Base-by-base conservation (phyloP, 371 early-diverging fungal species). In the Synchytrium microbalum region DNA sequence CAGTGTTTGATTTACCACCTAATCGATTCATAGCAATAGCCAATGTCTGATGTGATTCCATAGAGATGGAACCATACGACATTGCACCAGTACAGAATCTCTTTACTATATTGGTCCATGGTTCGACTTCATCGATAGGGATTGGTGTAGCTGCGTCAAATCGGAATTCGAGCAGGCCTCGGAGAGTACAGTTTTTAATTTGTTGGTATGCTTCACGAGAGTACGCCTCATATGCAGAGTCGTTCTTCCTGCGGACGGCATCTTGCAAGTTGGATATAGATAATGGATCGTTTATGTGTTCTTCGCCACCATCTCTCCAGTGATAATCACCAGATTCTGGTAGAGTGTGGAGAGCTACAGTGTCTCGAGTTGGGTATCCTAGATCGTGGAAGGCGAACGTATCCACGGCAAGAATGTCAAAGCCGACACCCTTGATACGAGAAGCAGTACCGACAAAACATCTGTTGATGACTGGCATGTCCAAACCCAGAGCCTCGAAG, bases 31-130 rank as follows among this genome's bases (percentile, higher is more conserved):
- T 93, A 25, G 98, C 98, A 64, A 88, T 71, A 5, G 96, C 96
- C 29, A 97, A 78, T 8, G 98, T 79, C 24, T 88, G 82, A 72
- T 97, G 98, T 14, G 98, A 85, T 73, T 97, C 98, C 75, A 81
- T 80, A 0, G 95, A 95, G 66, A 97, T 96, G 23, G 93, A 93
- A 32, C 98, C 98, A 69, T 95, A 97, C n/a, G 92, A 91, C 98
- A 97, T 97, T 66, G 98, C 98, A 62, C 98, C 98, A 24, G 98
- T 97, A 68, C 90, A 91, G 79, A 95, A 97, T 30, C 96, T 87
- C 82, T 89, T 91, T 60, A 93, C 95, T 73, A 97, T 94, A 54
- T 78, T 77, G 19, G 90, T 89, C 98, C 98, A 97, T 55, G 94
- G 89, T 80, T 97, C 98, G 33, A 97, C 98, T 69, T 93, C 87